Base-by-base conservation (phyloP, 495 filamentous ascomycete species). In the Aspergillus cristatus region DNA sequence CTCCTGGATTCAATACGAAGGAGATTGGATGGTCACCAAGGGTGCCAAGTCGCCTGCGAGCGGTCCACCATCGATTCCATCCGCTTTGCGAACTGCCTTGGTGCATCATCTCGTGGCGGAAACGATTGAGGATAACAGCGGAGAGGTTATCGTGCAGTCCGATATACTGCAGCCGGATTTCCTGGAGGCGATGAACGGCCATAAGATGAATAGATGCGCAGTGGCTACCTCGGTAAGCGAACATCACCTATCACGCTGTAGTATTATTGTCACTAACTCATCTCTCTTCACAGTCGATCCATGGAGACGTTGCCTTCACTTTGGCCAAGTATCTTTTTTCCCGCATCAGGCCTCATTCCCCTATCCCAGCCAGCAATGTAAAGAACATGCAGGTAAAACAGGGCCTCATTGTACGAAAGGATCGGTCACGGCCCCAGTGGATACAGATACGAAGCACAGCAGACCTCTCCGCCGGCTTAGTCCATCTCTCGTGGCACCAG, bases 1-100 rank as follows among this genome's bases (percentile, higher is more conserved):
- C 3, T 66, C 60, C 44, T 70, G 61, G 61, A 46, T 65, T 3
- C 41, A 53, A 12, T 63, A 67, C 49, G 31, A 42, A 7, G 40
- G 47, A 4, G 46, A 60, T 37, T 67, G 58, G 57, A 18, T 33
- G 13, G 40, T 67, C 1, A 50, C 42, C 10, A 65, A 67, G 34
- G 62, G 58, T 0, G n/a, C n/a, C n/a, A 25, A 39, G 13, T 35
- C 34, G 32, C 24, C 16, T 1, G 13, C 32, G 28, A 37, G 29
- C 28, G 14, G 3, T 6, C 37, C 28, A 22, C 37, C 37, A 11
- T 12, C 32, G 32, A 17, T 35, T 1, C 24, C 31, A 18, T 32
- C 34, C 14, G 35, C 17, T 17, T 42, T 38, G 16, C 32, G 30
- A 26, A 56, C 53, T 7, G 40, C 41, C 6, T 37, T 35, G 0